phyloP scores from a whole-genome alignment of 306 rosid species.

The Hippophae rhamnoides region DNA sequence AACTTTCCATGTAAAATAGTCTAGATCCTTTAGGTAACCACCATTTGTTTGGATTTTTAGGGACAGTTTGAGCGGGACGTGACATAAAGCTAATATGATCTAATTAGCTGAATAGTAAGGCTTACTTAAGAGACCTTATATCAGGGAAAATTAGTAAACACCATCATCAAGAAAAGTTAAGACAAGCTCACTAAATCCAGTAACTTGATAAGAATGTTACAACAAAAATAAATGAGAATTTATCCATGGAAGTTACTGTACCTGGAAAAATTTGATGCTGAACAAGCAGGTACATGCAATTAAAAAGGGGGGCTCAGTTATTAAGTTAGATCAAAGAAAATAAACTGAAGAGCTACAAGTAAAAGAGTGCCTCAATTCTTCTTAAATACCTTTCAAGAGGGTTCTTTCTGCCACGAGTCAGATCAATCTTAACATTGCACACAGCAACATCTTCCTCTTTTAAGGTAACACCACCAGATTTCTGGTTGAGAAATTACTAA shows the following conservation, averaged over 20 bases:
- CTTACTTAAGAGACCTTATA: too few relatives aligned
- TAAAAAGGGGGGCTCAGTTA: constrained; percentile 16
- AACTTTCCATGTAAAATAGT: too few relatives aligned
- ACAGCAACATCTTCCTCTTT: constrained; percentile 73
- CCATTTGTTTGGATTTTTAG: too few relatives aligned
- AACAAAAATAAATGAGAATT: constrained; percentile 2
- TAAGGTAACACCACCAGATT: constrained; percentile 46
- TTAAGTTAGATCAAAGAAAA: constrained; percentile 14
- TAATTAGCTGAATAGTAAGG: too few relatives aligned
- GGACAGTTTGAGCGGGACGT: too few relatives aligned
- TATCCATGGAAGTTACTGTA: constrained; percentile 19
- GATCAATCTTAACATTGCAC: constrained; percentile 69
- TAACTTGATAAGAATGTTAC: not conserved
- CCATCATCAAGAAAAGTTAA: not conserved
- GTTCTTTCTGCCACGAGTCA: constrained; percentile 66
- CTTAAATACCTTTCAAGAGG: constrained; percentile 70
- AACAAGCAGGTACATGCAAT: constrained; percentile 27
- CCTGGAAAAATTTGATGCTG: constrained; percentile 86
- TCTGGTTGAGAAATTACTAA: constrained; percentile 31
- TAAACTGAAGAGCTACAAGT: not conserved
- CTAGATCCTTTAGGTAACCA: too few relatives aligned
- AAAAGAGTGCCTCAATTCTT: constrained; percentile 7
- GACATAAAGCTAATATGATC: too few relatives aligned
- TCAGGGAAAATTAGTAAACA: too few relatives aligned
- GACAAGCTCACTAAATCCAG: not conserved